These are phyloP conservation scores for Chrysoporthe deuterocubensis DNA, from an alignment of 2,329 filamentous ascomycete species.

Conservation along the genomic window DNA sequence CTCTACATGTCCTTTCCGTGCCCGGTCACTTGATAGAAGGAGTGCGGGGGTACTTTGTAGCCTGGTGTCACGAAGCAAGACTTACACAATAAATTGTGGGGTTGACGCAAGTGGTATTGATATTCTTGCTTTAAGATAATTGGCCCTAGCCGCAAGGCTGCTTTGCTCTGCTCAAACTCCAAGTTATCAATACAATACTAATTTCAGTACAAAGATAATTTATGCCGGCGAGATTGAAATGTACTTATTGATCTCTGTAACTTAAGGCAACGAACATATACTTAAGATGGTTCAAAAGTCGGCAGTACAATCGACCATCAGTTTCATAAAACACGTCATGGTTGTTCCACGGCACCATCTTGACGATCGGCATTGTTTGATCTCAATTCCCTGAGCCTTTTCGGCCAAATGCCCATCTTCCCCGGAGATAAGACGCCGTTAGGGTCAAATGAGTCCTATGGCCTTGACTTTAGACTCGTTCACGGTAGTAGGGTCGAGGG, in stretches of 20 bases:
- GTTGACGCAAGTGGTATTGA: too few relatives aligned
- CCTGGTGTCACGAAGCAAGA: too few relatives aligned
- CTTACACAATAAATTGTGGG: too few relatives aligned
- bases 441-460: conserved; percentile 42
- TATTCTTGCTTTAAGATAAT: too few relatives aligned
- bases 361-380: neutral
- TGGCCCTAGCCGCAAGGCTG: too few relatives aligned
- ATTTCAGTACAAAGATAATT: too few relatives aligned
- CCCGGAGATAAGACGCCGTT: conserved; percentile 44
- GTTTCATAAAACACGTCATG: neutral
- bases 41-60: neutral
- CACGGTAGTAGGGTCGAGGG: neutral
- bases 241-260: too few relatives aligned
- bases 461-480: neutral
- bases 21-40: neutral
- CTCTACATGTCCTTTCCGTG: neutral
- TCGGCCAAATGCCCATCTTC: conserved; percentile 44
- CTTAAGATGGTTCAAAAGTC: neutral
- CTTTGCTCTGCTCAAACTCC: too few relatives aligned
- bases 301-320: neutral
- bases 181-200: too few relatives aligned
- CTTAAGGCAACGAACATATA: neutral
- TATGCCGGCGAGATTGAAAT: too few relatives aligned
- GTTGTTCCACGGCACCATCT: neutral
- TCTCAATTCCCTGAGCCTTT: conserved; percentile 16